A percentile compares a stretch with the other conserved stretches of the same genome.
These are phyloP conservation scores for Aspergillus mulundensis DNA, from an alignment of 495 filamentous ascomycete genomes.

Conservation along the genomic window DNA sequence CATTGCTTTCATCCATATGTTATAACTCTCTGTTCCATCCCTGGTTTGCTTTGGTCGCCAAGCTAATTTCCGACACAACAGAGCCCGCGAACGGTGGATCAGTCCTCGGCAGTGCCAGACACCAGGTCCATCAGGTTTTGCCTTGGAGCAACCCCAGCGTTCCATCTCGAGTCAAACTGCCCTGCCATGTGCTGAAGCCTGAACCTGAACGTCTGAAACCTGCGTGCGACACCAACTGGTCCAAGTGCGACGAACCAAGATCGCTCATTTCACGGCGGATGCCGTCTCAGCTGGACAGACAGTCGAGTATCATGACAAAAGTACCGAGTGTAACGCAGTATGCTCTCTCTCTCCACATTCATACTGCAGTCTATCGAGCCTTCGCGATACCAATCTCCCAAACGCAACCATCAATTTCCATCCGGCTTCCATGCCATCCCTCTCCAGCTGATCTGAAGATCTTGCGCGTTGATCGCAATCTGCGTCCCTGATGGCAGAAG, in stretches of 20 bases:
- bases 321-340: not conserved
- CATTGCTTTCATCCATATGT: not conserved
- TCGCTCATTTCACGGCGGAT: not conserved
- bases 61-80: not conserved
- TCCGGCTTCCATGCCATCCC: not conserved
- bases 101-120: not conserved
- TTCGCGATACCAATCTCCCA: not conserved
- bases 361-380: not conserved
- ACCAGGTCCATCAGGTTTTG: no score
- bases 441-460: conserved; percentile 4
- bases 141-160: not conserved
- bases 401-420: not conserved
- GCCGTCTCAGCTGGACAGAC: not conserved
- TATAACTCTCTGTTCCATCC: not conserved
- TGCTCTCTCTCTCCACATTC: no score
- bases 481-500: not conserved
- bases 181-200: not conserved
- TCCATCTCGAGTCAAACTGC: not conserved
- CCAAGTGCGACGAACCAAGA: conserved; percentile 1
- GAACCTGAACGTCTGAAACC: not conserved
- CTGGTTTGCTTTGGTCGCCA: not conserved
- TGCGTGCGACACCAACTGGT: not conserved
- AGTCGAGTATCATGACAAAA: not conserved
- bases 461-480: conserved; percentile 2
- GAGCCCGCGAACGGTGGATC: conserved; percentile 5